Evolutionary conservation across 2,329 filamentous ascomycete genomes (phyloP).

Genomic region (Fusarium sp.): DNA sequence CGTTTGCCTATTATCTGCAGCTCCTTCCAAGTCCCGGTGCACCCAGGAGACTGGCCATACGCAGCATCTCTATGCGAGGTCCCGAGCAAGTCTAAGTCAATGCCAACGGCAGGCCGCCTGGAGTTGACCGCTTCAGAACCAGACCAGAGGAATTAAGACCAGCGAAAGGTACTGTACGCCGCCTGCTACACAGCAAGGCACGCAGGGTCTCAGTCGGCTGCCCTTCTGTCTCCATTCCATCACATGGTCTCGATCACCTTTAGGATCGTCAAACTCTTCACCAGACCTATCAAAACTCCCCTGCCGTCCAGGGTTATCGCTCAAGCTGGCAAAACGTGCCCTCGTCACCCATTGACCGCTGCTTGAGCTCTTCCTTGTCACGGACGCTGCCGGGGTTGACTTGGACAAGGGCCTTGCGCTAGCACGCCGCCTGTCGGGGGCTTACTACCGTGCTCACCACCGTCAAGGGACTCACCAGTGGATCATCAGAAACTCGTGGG

Average conservation of each 20-base stretch:
- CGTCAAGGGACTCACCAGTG: slow-evolving; percentile 26
- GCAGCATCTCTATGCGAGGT: slow-evolving; percentile 43
- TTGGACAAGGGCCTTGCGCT: slow-evolving; percentile 45
- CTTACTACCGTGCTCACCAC: slow-evolving; percentile 19
- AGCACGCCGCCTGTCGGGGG: slow-evolving; percentile 42
- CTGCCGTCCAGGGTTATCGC: slow-evolving; percentile 31
- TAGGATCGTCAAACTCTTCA: slow-evolving; percentile 27
- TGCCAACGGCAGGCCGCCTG: slow-evolving; percentile 35
- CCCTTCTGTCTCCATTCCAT: slow-evolving; percentile 38
- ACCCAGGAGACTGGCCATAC: slow-evolving; percentile 37
- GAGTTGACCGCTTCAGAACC: slow-evolving; percentile 38
- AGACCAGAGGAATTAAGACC: slow-evolving; percentile 17
- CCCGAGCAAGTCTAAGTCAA: slow-evolving; percentile 40
- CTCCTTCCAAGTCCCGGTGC: slow-evolving; percentile 19
- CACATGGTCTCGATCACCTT: slow-evolving; percentile 42
- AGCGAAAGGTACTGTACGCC: background rate
- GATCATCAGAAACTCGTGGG: slow-evolving; percentile 27
- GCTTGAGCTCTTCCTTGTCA: slow-evolving; percentile 45
- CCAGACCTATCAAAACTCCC: slow-evolving; percentile 31
- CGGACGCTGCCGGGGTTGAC: slow-evolving; percentile 45
- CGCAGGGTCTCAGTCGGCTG: slow-evolving; percentile 36
- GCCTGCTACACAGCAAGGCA: slow-evolving; percentile 16
- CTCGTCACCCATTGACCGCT: slow-evolving; percentile 47
- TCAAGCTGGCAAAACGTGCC: slow-evolving; percentile 37
- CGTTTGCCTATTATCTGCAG: slow-evolving; percentile 35